phyloP scores from a whole-genome alignment of 106 monocot genomes.

The Agapanthus africanus region DNA sequence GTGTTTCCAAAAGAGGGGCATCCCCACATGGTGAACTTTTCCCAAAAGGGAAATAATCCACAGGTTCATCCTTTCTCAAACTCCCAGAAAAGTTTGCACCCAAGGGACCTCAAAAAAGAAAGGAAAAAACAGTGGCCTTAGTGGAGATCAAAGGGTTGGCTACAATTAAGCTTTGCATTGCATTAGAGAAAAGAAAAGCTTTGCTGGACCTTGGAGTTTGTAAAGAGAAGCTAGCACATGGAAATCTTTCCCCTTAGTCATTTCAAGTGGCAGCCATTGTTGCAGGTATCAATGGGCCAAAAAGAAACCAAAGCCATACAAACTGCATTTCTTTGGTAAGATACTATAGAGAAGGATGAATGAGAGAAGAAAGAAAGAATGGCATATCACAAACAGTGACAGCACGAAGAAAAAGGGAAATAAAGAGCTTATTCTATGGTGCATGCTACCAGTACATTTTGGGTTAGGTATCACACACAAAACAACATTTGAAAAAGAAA shows the following conservation, averaged over 20 bases:
- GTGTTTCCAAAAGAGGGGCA: too few relatives aligned
- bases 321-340: neutral
- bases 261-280: constrained; percentile 2
- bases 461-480: too few relatives aligned
- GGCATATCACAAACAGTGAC: too few relatives aligned
- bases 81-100: neutral
- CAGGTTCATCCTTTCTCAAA: neutral
- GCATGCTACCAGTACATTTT: too few relatives aligned
- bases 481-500: too few relatives aligned
- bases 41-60: neutral
- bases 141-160: neutral
- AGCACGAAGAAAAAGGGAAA: too few relatives aligned
- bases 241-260: neutral
- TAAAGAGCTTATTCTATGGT: too few relatives aligned
- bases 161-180: too few relatives aligned
- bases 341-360: neutral
- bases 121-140: too few relatives aligned
- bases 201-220: neutral
- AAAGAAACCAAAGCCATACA: neutral
- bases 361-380: neutral
- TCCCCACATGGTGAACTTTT: neutral
- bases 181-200: neutral
- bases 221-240: neutral
- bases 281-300: neutral
- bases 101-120: too few relatives aligned